phyloP scores from a whole-genome alignment of 2,329 filamentous ascomycete genomes.

The Pseudogymnoascus sp. region DNA sequence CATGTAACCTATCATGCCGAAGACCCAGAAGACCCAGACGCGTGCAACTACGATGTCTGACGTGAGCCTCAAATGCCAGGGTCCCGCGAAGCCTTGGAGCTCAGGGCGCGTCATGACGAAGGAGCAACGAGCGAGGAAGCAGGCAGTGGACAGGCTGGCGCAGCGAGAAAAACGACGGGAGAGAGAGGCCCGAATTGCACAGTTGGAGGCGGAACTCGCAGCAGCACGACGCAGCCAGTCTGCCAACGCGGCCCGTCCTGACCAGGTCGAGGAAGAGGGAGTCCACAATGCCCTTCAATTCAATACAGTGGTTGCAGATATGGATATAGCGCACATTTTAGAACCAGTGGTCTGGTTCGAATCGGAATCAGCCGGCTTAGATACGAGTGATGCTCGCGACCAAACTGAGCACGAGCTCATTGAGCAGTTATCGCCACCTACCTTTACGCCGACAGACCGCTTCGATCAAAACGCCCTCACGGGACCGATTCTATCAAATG shows the following conservation, averaged over 20 bases:
- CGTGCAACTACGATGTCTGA: background rate
- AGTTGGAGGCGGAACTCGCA: background rate
- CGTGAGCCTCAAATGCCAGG: background rate
- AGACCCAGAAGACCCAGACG: background rate
- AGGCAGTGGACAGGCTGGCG: slow-evolving; percentile 84
- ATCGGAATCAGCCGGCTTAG: background rate
- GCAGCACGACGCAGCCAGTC: background rate
- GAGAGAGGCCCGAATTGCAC: slow-evolving; percentile 69
- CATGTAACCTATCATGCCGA: background rate
- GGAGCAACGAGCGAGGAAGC: slow-evolving; percentile 79
- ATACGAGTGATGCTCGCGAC: background rate
- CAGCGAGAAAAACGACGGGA: slow-evolving; percentile 81
- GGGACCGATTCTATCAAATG: background rate
- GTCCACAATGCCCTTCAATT: background rate
- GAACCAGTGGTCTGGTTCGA: background rate
- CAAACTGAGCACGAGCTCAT: background rate
- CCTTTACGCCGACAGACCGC: background rate
- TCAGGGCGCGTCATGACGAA: slow-evolving; percentile 32
- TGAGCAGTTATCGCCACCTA: background rate
- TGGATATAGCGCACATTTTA: background rate
- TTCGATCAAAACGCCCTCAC: background rate
- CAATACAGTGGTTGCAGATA: background rate
- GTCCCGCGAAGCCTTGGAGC: background rate
- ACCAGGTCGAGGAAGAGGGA: background rate
- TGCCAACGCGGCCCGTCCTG: background rate